Evolutionary conservation across 2,329 filamentous ascomycete species (phyloP).

Genomic region (Monilinia aucupariae): DNA sequence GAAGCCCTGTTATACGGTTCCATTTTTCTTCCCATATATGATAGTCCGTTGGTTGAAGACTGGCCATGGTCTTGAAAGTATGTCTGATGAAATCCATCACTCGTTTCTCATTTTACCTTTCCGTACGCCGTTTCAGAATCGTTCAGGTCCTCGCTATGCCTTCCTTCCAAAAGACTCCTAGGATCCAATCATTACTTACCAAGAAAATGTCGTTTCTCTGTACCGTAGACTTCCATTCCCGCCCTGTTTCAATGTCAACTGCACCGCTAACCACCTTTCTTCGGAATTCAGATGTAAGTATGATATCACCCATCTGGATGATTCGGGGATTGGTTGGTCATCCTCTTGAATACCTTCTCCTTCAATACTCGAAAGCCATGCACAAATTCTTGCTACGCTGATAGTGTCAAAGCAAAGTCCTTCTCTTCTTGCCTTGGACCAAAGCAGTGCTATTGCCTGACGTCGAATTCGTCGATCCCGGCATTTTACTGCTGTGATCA

Average conservation of each 20-base stretch:
- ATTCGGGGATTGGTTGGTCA: conserved; percentile 29
- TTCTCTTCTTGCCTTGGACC: conserved; percentile 34
- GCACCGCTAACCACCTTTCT: conserved; percentile 33
- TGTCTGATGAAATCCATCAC: not conserved
- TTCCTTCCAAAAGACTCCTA: conserved; percentile 1
- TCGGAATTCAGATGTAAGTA: conserved; percentile 33
- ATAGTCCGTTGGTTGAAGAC: not conserved
- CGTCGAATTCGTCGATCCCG: conserved; percentile 30
- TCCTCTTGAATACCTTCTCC: conserved; percentile 32
- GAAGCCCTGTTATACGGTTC: not conserved
- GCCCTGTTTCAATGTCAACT: conserved; percentile 29
- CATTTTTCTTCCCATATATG: not conserved
- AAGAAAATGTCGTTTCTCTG: conserved; percentile 35
- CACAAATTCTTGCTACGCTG: conserved; percentile 32
- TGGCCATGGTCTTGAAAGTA: not conserved
- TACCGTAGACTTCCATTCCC: conserved; percentile 27
- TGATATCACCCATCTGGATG: conserved; percentile 28
- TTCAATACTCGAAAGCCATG: conserved; percentile 34
- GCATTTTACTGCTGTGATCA: conserved; percentile 33
- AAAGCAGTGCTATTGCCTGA: conserved; percentile 31
- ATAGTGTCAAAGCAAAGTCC: conserved; percentile 34
- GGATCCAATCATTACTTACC: conserved; percentile 21
- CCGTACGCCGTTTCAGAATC: conserved; percentile 6
- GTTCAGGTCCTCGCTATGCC: conserved; percentile 1
- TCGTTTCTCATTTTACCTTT: not conserved